phyloP scores from a whole-genome alignment of 2,329 filamentous ascomycete species.

The Sporothrix inflata region DNA sequence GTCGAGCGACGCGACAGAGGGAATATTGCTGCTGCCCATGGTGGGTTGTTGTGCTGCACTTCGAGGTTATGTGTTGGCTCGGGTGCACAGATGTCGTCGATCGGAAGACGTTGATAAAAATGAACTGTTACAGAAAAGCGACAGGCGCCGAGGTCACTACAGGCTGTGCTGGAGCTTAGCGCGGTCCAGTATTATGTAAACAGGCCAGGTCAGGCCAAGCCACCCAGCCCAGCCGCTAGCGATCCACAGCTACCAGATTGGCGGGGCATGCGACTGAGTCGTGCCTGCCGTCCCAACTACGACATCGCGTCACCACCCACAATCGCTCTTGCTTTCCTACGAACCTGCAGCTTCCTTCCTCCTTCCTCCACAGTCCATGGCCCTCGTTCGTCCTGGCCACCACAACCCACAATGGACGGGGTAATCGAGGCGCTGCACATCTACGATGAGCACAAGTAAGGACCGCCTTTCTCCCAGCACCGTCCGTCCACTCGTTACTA shows the following conservation, averaged over 20 bases:
- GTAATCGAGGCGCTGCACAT: slow-evolving; percentile 95
- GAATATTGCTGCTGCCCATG: slow-evolving; percentile 54
- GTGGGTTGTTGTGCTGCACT: slow-evolving; percentile 20
- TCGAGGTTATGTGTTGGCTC: not conserved
- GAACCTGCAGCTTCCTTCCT: not conserved
- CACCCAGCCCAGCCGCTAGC: not conserved
- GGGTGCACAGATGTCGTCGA: not conserved
- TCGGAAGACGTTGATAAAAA: not conserved
- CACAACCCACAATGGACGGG: slow-evolving; percentile 66
- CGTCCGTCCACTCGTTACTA: not conserved
- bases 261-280: slow-evolving; percentile 9
- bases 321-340: not conserved
- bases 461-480: not conserved
- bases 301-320: slow-evolving; percentile 15
- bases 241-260: slow-evolving; percentile 8
- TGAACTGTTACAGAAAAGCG: not conserved
- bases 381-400: not conserved
- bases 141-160: not conserved
- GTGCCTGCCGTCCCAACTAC: slow-evolving; percentile 20
- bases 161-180: slow-evolving; percentile 4
- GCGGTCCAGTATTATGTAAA: slow-evolving; percentile 7
- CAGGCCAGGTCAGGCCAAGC: not conserved
- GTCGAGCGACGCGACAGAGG: slow-evolving; percentile 58
- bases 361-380: not conserved
- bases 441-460: slow-evolving; percentile 92